Percentiles rank a stretch among this genome's conserved stretches.
These are phyloP conservation scores for Neckera pumila DNA, from an alignment of 225 moss, liverwort and hornwort genomes.

Conservation along the genomic window DNA sequence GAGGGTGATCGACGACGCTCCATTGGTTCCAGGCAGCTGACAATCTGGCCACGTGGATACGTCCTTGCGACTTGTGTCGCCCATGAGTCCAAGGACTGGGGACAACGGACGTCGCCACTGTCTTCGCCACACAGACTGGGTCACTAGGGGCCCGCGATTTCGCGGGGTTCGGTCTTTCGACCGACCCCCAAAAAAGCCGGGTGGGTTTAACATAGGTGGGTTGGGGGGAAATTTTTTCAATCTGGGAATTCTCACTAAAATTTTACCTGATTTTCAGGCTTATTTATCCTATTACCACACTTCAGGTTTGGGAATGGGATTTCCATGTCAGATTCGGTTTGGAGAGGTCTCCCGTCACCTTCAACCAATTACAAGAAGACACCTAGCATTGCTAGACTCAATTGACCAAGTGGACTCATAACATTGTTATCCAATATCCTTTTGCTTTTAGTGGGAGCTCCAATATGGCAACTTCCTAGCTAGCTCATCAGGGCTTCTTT, in stretches of 20 bases:
- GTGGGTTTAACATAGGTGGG: no score
- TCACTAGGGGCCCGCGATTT: background rate
- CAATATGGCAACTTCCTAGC: no score
- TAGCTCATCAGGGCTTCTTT: no score
- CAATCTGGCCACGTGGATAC: background rate
- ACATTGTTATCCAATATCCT: background rate
- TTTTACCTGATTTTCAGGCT: background rate
- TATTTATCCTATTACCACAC: background rate
- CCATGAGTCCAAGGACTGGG: background rate
- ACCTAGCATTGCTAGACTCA: rapidly evolving
- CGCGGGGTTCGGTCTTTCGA: background rate
- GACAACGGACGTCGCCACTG: background rate
- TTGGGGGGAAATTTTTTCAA: no score
- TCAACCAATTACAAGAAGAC: no score
- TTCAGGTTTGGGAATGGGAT: background rate
- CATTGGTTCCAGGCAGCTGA: background rate
- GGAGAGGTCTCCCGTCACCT: background rate
- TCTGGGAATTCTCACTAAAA: background rate
- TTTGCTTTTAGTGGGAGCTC: no score
- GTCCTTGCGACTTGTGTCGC: background rate
- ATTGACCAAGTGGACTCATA: no score
- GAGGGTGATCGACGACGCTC: background rate
- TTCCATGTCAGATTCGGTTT: background rate
- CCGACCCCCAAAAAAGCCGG: no score
- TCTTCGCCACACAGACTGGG: background rate